A percentile compares a stretch with the other conserved stretches of the same genome.
Conservation (phyloP, 345 rosid species). For the Eucalyptus rudis region DNA sequence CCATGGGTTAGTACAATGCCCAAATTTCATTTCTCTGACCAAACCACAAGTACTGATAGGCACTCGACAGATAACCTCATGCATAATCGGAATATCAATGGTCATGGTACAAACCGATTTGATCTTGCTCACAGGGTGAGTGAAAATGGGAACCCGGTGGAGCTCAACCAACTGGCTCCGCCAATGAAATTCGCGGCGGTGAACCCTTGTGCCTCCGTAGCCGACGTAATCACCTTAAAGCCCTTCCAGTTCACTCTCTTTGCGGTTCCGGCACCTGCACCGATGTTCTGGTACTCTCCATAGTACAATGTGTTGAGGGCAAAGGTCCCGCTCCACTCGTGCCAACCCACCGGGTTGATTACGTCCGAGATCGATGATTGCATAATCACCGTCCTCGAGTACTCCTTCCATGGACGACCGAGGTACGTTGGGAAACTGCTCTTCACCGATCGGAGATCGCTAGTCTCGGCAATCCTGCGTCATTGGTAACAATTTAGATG, state of each 20-base stretch:
- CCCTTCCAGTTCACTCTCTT: conserved; percentile 71
- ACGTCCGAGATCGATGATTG: conserved; percentile 53
- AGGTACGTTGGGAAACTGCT: conserved; percentile 62
- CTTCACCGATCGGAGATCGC: conserved; percentile 37
- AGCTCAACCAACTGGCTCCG: conserved; percentile 58
- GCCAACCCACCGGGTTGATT: conserved; percentile 68
- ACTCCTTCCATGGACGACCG: conserved; percentile 90
- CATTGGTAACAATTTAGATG: background rate
- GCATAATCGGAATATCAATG: background rate
- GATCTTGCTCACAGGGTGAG: conserved; percentile 31
- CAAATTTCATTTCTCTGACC: background rate
- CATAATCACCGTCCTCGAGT: conserved; percentile 82
- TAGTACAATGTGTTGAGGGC: conserved; percentile 59
- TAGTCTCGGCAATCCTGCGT: conserved; percentile 58
- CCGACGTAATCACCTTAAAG: conserved; percentile 34
- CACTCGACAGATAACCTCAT: background rate
- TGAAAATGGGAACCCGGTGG: conserved; percentile 77
- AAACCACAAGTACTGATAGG: background rate
- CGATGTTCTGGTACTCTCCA: conserved; percentile 59
- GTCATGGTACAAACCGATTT: too few species aligned
- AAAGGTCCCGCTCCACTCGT: conserved; percentile 60
- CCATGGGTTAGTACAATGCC: background rate
- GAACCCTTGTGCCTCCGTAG: conserved; percentile 46
- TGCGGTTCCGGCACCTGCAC: conserved; percentile 66
- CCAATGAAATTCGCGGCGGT: conserved; percentile 49